Evolutionary conservation across 768 basidiomycete genomes (phyloP).

Genomic region (Coprinopsis strossmayeri): DNA sequence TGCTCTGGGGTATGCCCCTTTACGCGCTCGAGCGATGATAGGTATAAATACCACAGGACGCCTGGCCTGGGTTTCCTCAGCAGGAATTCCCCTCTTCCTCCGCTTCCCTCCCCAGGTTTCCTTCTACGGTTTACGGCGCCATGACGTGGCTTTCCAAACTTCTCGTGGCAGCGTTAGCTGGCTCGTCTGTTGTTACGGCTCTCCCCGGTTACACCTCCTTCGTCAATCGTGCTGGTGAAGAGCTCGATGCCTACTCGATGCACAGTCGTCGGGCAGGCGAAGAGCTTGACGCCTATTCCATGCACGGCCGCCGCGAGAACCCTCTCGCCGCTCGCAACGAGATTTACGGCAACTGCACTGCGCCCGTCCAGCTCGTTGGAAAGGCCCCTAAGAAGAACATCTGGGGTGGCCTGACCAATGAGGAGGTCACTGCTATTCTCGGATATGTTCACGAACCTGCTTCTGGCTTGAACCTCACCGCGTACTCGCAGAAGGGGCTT

Average conservation of each 20-base stretch:
- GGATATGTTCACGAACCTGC: slow-evolving; percentile 1
- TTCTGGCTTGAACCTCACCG: slow-evolving; percentile 3
- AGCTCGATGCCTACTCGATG: not conserved
- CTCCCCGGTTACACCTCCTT: not conserved
- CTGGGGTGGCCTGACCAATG: slow-evolving; percentile 2
- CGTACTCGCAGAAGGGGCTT: slow-evolving; percentile 2
- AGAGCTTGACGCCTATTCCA: too few species aligned
- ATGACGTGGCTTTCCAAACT: not conserved
- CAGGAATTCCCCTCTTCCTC: not conserved
- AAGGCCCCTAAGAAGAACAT: slow-evolving; percentile 5
- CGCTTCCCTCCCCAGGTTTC: not conserved
- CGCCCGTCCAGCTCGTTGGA: not conserved
- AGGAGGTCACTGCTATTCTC: not conserved
- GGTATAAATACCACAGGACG: not conserved
- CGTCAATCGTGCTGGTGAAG: not conserved
- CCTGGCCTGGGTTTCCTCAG: not conserved
- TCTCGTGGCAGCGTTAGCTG: not conserved
- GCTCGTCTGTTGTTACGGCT: not conserved
- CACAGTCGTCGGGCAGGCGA: too few species aligned
- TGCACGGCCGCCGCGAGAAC: too few species aligned
- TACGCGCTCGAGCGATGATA: not conserved
- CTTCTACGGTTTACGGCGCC: not conserved
- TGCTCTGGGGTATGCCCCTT: not conserved
- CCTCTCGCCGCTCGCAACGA: not conserved
- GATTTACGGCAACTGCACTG: not conserved